Evolutionary conservation across 345 rosid species (phyloP).

Genomic region (Garcia nutans): DNA sequence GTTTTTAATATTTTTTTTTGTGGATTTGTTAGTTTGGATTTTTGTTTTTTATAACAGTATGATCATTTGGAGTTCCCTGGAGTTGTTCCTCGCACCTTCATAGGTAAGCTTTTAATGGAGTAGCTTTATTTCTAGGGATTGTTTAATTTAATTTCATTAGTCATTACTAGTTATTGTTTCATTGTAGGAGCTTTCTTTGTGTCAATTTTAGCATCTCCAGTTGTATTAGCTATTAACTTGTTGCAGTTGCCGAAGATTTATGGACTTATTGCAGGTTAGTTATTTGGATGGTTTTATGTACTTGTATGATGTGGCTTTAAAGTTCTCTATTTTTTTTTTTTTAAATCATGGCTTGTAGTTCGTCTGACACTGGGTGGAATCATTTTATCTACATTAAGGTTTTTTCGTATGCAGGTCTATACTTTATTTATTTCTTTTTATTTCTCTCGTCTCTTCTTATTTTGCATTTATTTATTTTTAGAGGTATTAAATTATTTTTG

Average conservation of each 20-base stretch:
- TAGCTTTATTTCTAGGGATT: background rate
- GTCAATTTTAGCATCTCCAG: slow-evolving; percentile 66
- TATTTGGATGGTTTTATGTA: background rate
- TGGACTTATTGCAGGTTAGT: slow-evolving; percentile 68
- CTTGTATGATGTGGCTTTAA: background rate
- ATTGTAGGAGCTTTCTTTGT: slow-evolving; percentile 70
- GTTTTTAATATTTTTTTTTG: background rate
- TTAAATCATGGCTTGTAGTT: slow-evolving; percentile 43
- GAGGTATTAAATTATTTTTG: slow-evolving; percentile 12
- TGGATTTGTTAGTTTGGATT: background rate
- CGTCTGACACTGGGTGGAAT: slow-evolving; percentile 83
- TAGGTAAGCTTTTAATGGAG: slow-evolving; percentile 42
- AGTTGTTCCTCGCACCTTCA: slow-evolving; percentile 95
- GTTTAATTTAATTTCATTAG: background rate
- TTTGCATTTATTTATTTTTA: background rate
- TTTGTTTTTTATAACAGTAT: slow-evolving; percentile 46
- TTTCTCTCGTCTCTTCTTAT: background rate
- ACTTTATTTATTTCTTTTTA: background rate
- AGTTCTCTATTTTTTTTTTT: background rate
- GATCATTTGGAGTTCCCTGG: slow-evolving; percentile 98
- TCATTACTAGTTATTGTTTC: background rate
- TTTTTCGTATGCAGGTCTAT: slow-evolving; percentile 81
- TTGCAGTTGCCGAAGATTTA: slow-evolving; percentile 70
- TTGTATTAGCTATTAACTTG: slow-evolving; percentile 44
- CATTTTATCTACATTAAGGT: slow-evolving; percentile 62